Percentiles rank a stretch among this genome's conserved stretches.
Evolutionary conservation across 495 filamentous ascomycete species (phyloP).

Genomic region (Jackrogersella minutella): DNA sequence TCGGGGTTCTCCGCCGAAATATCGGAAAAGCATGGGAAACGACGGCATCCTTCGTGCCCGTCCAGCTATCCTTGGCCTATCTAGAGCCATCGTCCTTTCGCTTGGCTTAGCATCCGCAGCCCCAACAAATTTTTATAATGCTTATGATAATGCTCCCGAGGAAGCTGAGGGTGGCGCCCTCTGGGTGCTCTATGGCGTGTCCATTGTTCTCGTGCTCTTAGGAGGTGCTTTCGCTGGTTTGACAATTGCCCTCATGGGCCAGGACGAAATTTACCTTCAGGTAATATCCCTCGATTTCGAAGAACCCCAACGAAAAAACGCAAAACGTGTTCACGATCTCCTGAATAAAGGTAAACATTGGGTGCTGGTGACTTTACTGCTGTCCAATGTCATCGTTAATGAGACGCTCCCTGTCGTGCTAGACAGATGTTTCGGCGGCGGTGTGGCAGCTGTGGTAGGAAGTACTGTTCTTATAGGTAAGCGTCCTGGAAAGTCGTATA

Average conservation of each 20-base stretch:
- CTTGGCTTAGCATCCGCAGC: constrained; percentile 48
- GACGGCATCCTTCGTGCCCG: constrained; percentile 51
- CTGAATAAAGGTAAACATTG: constrained; percentile 94
- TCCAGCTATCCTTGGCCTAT: constrained; percentile 50
- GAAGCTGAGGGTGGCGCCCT: constrained; percentile 52
- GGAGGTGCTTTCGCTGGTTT: constrained; percentile 96
- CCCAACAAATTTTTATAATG: constrained; percentile 42
- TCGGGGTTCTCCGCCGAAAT: not conserved
- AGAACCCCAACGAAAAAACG: constrained; percentile 81
- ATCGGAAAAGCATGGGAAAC: constrained; percentile 33
- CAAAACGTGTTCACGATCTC: constrained; percentile 78
- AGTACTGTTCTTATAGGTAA: constrained; percentile 92
- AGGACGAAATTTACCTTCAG: constrained; percentile 97
- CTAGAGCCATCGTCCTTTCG: constrained; percentile 49
- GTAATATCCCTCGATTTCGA: constrained; percentile 80
- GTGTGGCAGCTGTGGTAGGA: constrained; percentile 91
- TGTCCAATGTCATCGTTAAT: constrained; percentile 98
- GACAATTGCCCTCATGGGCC: constrained; percentile 89
- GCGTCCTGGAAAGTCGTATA: constrained; percentile 21
- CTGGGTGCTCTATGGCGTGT: constrained; percentile 56
- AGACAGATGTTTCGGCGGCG: constrained; percentile 91
- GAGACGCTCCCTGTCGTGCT: constrained; percentile 95
- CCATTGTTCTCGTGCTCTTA: constrained; percentile 72
- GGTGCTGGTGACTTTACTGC: constrained; percentile 94
- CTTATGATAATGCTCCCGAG: constrained; percentile 46